These are phyloP conservation scores for Entamoeba histolytica DNA, from an alignment of 208 protist genomes.

Conservation along the genomic window DNA sequence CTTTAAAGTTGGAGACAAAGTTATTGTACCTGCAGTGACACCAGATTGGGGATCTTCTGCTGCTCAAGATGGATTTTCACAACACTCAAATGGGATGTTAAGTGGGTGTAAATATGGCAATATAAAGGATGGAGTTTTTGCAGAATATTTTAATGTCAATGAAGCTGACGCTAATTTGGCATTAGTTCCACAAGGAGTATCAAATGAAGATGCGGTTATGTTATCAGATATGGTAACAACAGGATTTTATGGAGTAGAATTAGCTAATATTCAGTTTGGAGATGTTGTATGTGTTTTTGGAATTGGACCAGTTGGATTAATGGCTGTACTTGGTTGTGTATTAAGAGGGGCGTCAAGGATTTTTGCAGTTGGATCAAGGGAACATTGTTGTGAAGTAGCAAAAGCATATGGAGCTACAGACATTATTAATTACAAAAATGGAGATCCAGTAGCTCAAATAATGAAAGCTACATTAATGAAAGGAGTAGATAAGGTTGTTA, in stretches of 20 bases:
- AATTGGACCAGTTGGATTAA: not conserved
- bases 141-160: not conserved
- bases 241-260: not conserved
- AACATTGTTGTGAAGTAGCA: not conserved
- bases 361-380: not conserved
- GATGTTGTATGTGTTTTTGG: not conserved
- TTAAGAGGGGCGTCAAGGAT: not conserved
- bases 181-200: not conserved
- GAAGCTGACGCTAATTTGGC: not conserved
- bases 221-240: not conserved
- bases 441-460: not conserved
- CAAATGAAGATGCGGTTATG: not conserved
- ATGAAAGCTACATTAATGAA: not conserved
- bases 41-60: not conserved
- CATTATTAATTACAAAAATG: not conserved
- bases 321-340: not conserved
- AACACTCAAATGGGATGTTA: not conserved
- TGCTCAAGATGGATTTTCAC: not conserved
- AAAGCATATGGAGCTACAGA: not conserved
- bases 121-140: not conserved
- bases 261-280: not conserved
- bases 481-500: not conserved
- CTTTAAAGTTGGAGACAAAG: not conserved
- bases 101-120: not conserved
- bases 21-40: not conserved